Conservation (phyloP, 2,329 filamentous ascomycete genomes). For the Hypoxylon sp. region DNA sequence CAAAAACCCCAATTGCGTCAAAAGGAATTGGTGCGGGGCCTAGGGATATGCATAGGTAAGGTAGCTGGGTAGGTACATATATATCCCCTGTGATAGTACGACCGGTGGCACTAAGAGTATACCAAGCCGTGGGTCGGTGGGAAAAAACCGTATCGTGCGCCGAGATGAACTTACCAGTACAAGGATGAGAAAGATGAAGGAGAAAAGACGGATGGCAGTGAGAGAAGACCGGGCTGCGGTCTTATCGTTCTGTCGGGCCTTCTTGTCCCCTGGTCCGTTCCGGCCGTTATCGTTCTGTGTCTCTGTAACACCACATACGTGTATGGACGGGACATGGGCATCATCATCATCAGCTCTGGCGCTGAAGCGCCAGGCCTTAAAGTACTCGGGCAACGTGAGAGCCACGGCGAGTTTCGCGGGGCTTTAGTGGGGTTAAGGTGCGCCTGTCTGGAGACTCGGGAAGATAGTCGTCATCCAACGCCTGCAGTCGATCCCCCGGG, state of each 20-base stretch:
- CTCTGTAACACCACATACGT: constrained; percentile 28
- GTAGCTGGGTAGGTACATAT: not conserved
- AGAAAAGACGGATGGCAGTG: constrained; percentile 47
- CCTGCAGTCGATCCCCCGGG: constrained; percentile 36
- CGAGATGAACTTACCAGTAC: constrained; percentile 49
- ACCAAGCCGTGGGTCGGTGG: constrained; percentile 43
- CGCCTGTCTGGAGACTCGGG: constrained; percentile 43
- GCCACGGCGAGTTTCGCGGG: constrained; percentile 55
- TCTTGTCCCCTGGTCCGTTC: constrained; percentile 27
- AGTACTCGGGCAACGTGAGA: constrained; percentile 43
- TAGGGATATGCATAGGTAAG: not conserved
- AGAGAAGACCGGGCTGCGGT: constrained; percentile 38
- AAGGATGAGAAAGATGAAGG: constrained; percentile 47
- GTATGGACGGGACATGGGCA: constrained; percentile 2
- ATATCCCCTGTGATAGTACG: constrained; percentile 22
- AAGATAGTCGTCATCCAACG: constrained; percentile 39
- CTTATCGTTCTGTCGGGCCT: constrained; percentile 38
- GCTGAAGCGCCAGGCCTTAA: constrained; percentile 52
- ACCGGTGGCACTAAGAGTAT: constrained; percentile 16
- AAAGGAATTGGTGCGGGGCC: constrained; percentile 32
- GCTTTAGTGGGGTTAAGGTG: constrained; percentile 52
- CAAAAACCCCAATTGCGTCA: constrained; percentile 44
- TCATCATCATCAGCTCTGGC: constrained; percentile 51
- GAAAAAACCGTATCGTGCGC: constrained; percentile 20
- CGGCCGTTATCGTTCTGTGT: constrained; percentile 36